Evolutionary conservation across 2,329 filamentous ascomycete genomes (phyloP).

Genomic region (Corniculantispora saksenae): DNA sequence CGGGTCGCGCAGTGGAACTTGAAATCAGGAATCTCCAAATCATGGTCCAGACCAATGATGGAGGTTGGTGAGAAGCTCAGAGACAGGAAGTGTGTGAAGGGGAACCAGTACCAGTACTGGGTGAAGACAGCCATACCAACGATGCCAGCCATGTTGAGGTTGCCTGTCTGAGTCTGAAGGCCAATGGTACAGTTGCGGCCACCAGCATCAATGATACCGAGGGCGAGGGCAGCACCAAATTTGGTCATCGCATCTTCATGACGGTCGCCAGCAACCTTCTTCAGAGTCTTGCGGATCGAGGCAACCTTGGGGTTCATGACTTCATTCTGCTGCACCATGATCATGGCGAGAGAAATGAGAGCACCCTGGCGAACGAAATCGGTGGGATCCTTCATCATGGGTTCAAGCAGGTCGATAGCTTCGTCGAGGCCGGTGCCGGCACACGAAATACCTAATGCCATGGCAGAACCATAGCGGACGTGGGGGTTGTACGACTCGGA

Average conservation of each 20-base stretch:
- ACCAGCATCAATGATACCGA: conserved; percentile 97
- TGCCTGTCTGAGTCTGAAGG: conserved; percentile 95
- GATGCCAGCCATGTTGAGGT: conserved; percentile 97
- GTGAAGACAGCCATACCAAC: conserved; percentile 98
- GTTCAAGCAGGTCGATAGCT: conserved; percentile 93
- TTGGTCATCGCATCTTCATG: conserved; percentile 99
- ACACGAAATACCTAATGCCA: conserved; percentile 97
- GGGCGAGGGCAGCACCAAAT: conserved; percentile 88
- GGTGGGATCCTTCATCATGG: conserved; percentile 98
- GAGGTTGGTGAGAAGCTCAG: conserved; percentile 96
- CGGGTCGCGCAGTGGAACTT: conserved; percentile 95
- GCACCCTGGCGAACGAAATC: conserved; percentile 98
- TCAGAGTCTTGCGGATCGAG: conserved; percentile 85
- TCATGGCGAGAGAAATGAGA: conserved; percentile 92
- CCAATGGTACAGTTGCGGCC: conserved; percentile 98
- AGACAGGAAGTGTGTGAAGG: conserved; percentile 94
- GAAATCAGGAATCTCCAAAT: conserved; percentile 89
- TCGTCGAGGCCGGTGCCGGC: conserved; percentile 94
- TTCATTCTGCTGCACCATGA: conserved; percentile 99
- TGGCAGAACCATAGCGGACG: conserved; percentile 94
- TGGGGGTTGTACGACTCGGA: conserved; percentile 99
- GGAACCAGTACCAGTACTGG: conserved; percentile 99
- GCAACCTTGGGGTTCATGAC: conserved; percentile 97
- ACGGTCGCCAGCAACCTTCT: conserved; percentile 90
- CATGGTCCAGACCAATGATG: conserved; percentile 90